A percentile compares a stretch with the other conserved stretches of the same genome.
Conservation (phyloP, 805 yeast genomes). For the Saitoella complicata region DNA sequence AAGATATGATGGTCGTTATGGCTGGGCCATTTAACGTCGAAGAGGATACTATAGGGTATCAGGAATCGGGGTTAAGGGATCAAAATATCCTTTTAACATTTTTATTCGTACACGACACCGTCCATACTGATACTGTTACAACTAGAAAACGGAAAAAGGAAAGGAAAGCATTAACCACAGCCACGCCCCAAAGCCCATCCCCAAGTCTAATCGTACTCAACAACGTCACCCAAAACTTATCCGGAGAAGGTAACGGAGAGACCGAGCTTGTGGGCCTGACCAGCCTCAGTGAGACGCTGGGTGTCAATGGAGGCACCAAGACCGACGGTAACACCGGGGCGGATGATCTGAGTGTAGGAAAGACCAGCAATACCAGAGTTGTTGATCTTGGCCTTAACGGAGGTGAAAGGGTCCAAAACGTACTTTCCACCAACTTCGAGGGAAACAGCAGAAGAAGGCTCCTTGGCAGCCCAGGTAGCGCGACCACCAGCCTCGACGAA, state of each 20-base stretch:
- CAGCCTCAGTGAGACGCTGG: conserved; percentile 65
- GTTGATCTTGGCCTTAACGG: conserved; percentile 91
- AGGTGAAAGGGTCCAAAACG: conserved; percentile 70
- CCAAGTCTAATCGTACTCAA: conserved; percentile 16
- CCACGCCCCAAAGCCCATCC: too few species aligned
- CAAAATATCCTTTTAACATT: too few species aligned
- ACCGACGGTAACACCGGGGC: conserved; percentile 94
- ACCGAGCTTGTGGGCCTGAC: conserved; percentile 82
- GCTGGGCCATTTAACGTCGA: too few species aligned
- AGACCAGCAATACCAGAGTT: conserved; percentile 90
- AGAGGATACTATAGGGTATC: too few species aligned
- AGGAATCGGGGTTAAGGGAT: too few species aligned
- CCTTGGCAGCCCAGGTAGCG: conserved; percentile 83
- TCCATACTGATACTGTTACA: too few species aligned
- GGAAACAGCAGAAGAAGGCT: conserved; percentile 63
- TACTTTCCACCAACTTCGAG: conserved; percentile 95
- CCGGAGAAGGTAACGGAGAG: conserved; percentile 68
- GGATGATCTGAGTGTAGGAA: conserved; percentile 84
- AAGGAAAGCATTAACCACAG: too few species aligned
- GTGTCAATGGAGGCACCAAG: conserved; percentile 96
- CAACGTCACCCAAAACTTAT: conserved; percentile 35
- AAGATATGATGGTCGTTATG: too few species aligned
- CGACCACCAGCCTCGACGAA: conserved; percentile 93
- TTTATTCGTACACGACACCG: too few species aligned
- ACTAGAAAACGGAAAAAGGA: too few species aligned